Base-by-base conservation (phyloP, 2,329 filamentous ascomycete species). In the Botrytis sinoallii region DNA sequence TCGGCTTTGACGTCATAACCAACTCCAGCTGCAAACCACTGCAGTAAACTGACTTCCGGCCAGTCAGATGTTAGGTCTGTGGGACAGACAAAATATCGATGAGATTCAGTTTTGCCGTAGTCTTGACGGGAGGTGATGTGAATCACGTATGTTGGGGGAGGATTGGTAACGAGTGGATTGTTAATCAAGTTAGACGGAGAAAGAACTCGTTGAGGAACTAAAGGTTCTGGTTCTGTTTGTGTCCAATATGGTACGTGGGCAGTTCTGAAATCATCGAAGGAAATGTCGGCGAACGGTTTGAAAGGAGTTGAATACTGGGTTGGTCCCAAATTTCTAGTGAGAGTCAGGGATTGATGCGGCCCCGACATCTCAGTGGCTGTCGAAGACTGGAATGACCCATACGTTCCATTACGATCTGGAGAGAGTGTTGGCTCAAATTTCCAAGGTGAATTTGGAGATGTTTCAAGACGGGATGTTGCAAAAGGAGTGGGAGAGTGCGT, bases 81-180 rank as follows among this genome's bases (percentile, higher is more conserved):
- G 5, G 79, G 79, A 35, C 75, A 77, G 6, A 75, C 74, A 59
- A 80, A 79, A 72, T 80, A 80, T n/a, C 78, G 74, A 64, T 80
- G 79, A 1, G 78, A 79, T 52, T 76, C 75, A 7, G 77, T 78
- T 3, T 75, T 76, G 5, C 78, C 78, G 48, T 76, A 79, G 63
- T 80, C 78, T 38, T 75, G 72, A 35, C 78, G 76, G 20, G 76
- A 76, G 5, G 76, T 77, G n/a, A 80, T 59, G 52, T 79, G 77
- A 42, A 79, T 78, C 32, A 76, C 76, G 65, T 78, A 80, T 14
- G 76, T 75, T 40, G 76, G 76, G 25, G 60, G 70, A 10, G 70
- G 70, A 29, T 74, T 60, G 0, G 73, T 52, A 6, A 70, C 77
- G 29, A 79, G 71, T 5, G 78, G 77, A 48, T 79, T 80, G 38